Percentiles rank a stretch among this genome's conserved stretches.
These are phyloP conservation scores for Lichtheimia ramosa DNA, from an alignment of 371 early-diverging fungal species.

Conservation along the genomic window DNA sequence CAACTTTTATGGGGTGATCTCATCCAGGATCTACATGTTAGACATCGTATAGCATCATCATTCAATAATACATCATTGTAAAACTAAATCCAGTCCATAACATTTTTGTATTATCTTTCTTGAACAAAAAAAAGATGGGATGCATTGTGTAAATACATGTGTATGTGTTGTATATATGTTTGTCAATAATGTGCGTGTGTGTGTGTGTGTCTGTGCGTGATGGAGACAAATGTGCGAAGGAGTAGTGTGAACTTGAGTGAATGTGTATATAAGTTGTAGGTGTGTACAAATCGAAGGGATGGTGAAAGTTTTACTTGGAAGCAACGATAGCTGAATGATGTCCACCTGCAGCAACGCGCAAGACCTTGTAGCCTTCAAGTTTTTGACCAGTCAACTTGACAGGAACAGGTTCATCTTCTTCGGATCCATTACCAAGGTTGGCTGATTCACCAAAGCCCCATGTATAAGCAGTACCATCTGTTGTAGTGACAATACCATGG, in stretches of 20 bases:
- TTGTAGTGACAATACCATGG: constrained; percentile 78
- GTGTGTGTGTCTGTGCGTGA: neutral
- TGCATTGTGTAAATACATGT: no score
- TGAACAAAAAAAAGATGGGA: no score
- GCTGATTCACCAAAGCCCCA: constrained; percentile 91
- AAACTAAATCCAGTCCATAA: no score
- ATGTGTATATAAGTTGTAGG: neutral
- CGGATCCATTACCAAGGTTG: constrained; percentile 77
- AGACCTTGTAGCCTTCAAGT: constrained; percentile 50
- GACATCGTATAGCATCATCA: neutral
- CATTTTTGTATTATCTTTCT: no score
- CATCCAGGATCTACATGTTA: neutral
- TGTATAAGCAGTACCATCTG: constrained; percentile 74
- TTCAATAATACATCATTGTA: no score
- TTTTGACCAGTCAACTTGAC: constrained; percentile 55
- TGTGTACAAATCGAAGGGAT: neutral
- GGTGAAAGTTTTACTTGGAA: neutral
- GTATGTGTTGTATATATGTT: no score
- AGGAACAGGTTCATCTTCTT: constrained; percentile 63
- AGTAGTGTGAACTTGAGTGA: neutral
- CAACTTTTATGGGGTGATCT: neutral
- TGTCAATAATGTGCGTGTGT: no score
- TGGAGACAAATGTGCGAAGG: neutral
- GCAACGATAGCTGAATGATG: constrained; percentile 74
- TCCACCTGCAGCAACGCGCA: constrained; percentile 72